phyloP scores from a whole-genome alignment of 331 rosid genomes.

The Acacia concinna region DNA sequence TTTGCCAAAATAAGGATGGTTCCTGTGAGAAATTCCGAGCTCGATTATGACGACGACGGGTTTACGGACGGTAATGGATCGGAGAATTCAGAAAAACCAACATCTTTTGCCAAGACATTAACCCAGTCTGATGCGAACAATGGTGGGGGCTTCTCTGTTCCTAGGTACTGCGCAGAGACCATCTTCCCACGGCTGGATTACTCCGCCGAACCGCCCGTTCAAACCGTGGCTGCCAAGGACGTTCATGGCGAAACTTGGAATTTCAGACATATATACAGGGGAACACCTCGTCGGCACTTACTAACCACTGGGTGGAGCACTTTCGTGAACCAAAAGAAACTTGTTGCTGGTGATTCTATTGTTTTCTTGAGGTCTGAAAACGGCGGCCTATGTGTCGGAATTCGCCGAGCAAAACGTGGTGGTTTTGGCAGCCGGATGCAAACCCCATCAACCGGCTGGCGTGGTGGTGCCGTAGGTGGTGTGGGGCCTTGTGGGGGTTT shows the following conservation, averaged over 20 bases:
- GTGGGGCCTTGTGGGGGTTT: neutral
- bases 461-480: neutral
- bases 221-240: slow-evolving; percentile 84
- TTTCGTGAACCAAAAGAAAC: slow-evolving; percentile 94
- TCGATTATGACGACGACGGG: slow-evolving; percentile 40
- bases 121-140: slow-evolving; percentile 99
- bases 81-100: slow-evolving; percentile 68
- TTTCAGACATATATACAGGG: slow-evolving; percentile 89
- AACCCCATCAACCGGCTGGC: neutral
- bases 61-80: slow-evolving; percentile 33
- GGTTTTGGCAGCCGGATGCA: slow-evolving; percentile 38
- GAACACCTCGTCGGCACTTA: slow-evolving; percentile 93
- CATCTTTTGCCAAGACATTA: slow-evolving; percentile 87
- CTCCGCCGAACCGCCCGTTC: slow-evolving; percentile 96
- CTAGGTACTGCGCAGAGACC: slow-evolving; percentile 94
- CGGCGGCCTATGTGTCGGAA: slow-evolving; percentile 87
- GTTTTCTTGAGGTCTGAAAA: slow-evolving; percentile 79
- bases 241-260: slow-evolving; percentile 95
- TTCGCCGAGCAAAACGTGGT: slow-evolving; percentile 74
- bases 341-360: slow-evolving; percentile 93
- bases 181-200: slow-evolving; percentile 87
- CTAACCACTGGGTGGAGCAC: slow-evolving; percentile 97
- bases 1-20: slow-evolving; percentile 53
- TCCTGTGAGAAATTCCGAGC: slow-evolving; percentile 53
- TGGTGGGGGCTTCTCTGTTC: slow-evolving; percentile 98